Conservation (phyloP, 1,284 basidiomycete genomes). For the Microbotryum intermedium region DNA sequence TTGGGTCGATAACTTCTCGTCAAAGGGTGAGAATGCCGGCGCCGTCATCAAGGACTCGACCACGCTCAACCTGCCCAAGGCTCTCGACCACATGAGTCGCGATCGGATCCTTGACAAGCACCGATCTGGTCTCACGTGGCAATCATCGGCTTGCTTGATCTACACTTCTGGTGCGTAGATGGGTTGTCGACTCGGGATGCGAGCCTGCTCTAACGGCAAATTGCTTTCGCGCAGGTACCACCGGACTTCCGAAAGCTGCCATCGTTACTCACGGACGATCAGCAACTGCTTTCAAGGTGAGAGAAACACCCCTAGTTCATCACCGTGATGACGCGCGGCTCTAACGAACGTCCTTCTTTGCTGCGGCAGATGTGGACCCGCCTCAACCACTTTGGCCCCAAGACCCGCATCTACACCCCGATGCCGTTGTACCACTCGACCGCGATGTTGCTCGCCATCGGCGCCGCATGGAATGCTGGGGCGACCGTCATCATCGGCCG, state of each 20-base stretch:
- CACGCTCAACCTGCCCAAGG: neutral
- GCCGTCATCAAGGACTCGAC: slow-evolving; percentile 2
- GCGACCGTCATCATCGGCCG: slow-evolving; percentile 40
- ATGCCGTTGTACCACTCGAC: slow-evolving; percentile 36
- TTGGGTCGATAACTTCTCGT: slow-evolving; percentile 35
- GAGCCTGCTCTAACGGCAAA: neutral
- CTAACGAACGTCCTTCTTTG: neutral
- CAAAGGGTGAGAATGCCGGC: neutral
- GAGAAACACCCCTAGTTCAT: neutral
- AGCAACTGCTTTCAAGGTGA: slow-evolving; percentile 32
- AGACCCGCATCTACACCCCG: slow-evolving; percentile 37
- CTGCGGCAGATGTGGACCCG: slow-evolving; percentile 10
- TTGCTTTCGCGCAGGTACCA: slow-evolving; percentile 2
- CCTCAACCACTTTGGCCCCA: slow-evolving; percentile 13
- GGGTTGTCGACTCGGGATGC: too few relatives aligned
- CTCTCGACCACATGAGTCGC: neutral
- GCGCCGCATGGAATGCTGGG: slow-evolving; percentile 31
- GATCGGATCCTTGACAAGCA: slow-evolving; percentile 14
- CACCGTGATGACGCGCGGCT: neutral
- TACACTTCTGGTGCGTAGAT: slow-evolving; percentile 11
- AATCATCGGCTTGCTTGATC: slow-evolving; percentile 22
- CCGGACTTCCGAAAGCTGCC: slow-evolving; percentile 39
- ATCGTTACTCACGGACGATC: slow-evolving; percentile 38
- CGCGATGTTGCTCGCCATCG: slow-evolving; percentile 37
- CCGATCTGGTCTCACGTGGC: slow-evolving; percentile 23